Base-by-base conservation (phyloP, 352 stramenopile species). In the Pythium rhizo-oryzae region DNA sequence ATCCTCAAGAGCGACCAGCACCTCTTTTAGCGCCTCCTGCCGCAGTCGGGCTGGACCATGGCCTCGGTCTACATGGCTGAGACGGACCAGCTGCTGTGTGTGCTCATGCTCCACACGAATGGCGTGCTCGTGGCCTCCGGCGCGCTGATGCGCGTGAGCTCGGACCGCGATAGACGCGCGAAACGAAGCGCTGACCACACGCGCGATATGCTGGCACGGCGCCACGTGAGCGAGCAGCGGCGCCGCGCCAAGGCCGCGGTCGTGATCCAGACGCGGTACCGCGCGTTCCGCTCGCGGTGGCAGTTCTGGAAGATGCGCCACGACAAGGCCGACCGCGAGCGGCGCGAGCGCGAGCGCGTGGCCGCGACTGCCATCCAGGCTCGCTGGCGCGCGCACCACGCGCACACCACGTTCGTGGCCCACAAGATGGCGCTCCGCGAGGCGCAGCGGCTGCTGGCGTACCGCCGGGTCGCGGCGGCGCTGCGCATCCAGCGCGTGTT, bases 1-100 rank as follows among this genome's bases (percentile, higher is more conserved):
- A 99, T 97, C 64, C 80, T 99, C 23, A 99, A 99, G 72, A 98
- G 96, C 77, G 97, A 99, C 81, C 99, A 99, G 79, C 96, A 99
- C 78, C 97, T 99, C 69, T 99, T 99, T 76, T 93, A 99, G 80
- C 89, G 97, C 30, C 99, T 99, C 84, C 76, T 99, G 72, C 96
- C 95, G 37, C 85, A 91, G 44, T 79, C 70, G 25, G 89, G 91
- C 16, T 97, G 92, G 83, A 94, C 97, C 76, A 93, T 98, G 18
- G 93, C 87, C 11, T 91, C 86, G 0, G 87, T 96, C 37, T 97
- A 97, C 62, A 88, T 76, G 7, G 97, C 98, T 0, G 93, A 99
- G 41, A 99, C 96, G n/a, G 99, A 99, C 76, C 92, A 98, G 46
- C 97, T 97, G 16, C 96, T 93, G 55, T 98, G 97, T 0, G 83